Conservation (phyloP, 306 rosid species). For the Medicago lupulina region DNA sequence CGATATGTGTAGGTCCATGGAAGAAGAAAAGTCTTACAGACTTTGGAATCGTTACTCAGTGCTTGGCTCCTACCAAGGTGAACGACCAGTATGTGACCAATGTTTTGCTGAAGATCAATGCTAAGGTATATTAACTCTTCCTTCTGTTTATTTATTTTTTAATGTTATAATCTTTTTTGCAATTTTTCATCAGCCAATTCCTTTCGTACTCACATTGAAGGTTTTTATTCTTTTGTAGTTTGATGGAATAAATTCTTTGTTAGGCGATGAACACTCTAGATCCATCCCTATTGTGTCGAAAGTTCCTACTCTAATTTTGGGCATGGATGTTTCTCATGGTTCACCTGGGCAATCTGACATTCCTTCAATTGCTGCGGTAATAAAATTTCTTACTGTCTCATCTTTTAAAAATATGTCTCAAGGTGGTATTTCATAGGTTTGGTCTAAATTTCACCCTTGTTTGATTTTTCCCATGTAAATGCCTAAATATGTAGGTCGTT, state of each 20-base stretch:
- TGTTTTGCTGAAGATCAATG: slow-evolving; percentile 85
- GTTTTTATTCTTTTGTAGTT: slow-evolving; percentile 57
- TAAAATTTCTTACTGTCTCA: not conserved
- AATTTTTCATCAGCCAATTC: not conserved
- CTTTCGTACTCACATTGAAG: not conserved
- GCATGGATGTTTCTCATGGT: slow-evolving; percentile 98
- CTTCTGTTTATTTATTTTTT: not conserved
- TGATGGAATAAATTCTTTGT: slow-evolving; percentile 86
- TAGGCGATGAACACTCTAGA: slow-evolving; percentile 66
- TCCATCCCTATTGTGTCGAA: slow-evolving; percentile 80
- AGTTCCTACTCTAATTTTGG: slow-evolving; percentile 81
- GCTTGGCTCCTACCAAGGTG: slow-evolving; percentile 79
- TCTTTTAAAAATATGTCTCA: not conserved
- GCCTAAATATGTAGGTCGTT: slow-evolving; percentile 82
- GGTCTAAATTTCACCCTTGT: not conserved
- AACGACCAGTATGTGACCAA: slow-evolving; percentile 92
- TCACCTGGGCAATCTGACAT: slow-evolving; percentile 88
- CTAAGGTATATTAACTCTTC: slow-evolving; percentile 60
- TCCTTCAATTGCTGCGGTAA: slow-evolving; percentile 97
- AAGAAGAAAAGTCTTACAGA: slow-evolving; percentile 77
- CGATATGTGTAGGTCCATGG: slow-evolving; percentile 76
- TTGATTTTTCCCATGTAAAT: not conserved
- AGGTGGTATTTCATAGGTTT: not conserved
- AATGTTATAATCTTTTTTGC: not conserved
- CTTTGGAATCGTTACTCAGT: slow-evolving; percentile 80